Evolutionary conservation across 768 basidiomycete species (phyloP), one percentile per base, ranked within the genome.

Genomic region (Phylloporus rhodoxanthus): DNA sequence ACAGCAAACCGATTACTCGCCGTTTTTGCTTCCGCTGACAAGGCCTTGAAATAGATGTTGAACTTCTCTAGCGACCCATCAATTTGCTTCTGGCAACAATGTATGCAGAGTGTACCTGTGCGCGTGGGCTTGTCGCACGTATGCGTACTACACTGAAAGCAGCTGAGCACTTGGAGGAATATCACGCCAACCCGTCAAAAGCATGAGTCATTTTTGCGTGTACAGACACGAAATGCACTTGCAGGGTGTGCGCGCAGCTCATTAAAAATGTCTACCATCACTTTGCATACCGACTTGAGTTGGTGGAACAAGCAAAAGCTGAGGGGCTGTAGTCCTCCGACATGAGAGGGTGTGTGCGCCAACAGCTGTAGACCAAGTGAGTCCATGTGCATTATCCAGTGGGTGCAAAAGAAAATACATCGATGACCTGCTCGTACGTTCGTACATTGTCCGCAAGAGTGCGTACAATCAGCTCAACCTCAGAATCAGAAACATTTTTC

Each of bases 241-340:
- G 95, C 94, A 17, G 89, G 80, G 61, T 84, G 84, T 21, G 72
- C 68, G 41, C 91, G 81, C 32, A 98, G 63, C 53, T 84, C 81
- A 61, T 90, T 85, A 56, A 98, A 83, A 42, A 96, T 72, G 50
- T 91, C 87, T 26, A 97, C 80, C 0, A 90, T 87, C 14, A 79
- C 74, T 26, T 91, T 85, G 20, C 91, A 81, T 29, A 93, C 79
- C 7, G 72, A 59, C 56, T 91, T 81, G 43, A 79, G 76, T 47
- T 90, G 89, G 68, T 98, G 95, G 71, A 97, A 96, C 6, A 97
- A 72, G 9, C 90, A 87, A 64, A 96, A 93, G 29, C 85, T 85
- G 32, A 98, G 72, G 21, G 91, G 87, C 19, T 91, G 69, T 14
- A 98, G 74, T 2, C 96, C 95, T 32, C 91, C 90, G 5, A 75